Conservation (phyloP, 2,329 filamentous ascomycete genomes). For the Dothiorella sarmentorum region DNA sequence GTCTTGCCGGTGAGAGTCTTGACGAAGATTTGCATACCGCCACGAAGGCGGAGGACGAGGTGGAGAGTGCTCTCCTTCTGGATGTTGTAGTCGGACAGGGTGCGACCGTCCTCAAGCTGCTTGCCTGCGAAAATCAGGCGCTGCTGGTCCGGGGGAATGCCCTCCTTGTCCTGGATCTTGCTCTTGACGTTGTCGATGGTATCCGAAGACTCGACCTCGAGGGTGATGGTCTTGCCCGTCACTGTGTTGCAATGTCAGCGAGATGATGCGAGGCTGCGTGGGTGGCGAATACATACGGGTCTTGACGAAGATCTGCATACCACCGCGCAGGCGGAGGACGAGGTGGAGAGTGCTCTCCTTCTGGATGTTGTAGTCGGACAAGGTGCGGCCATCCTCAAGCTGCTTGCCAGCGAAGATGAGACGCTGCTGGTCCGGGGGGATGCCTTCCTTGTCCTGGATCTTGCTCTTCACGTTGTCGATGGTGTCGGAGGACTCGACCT, state of each 20-base stretch:
- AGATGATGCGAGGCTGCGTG: constrained; percentile 29
- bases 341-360: constrained; percentile 73
- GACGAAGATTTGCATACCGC: constrained; percentile 62
- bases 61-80: constrained; percentile 67
- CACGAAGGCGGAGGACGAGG: constrained; percentile 69
- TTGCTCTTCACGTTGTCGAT: constrained; percentile 97
- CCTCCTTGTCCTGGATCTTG: constrained; percentile 58
- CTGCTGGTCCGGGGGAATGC: constrained; percentile 57
- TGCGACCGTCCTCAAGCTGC: too few species aligned
- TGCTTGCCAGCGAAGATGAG: constrained; percentile 97
- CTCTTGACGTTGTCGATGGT: constrained; percentile 42
- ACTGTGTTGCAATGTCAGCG: constrained; percentile 41
- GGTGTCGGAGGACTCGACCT: constrained; percentile 73
- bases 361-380: constrained; percentile 94
- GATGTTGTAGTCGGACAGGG: constrained; percentile 56
- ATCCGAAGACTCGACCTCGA: constrained; percentile 40
- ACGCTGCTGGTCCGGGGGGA: constrained; percentile 94
- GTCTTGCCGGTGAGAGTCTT: constrained; percentile 62
- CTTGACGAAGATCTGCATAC: constrained; percentile 63
- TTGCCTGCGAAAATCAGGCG: constrained; percentile 58
- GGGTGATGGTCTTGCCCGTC: constrained; percentile 55
- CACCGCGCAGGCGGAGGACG: constrained; percentile 68
- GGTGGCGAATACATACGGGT: constrained; percentile 37
- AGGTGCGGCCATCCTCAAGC: constrained; percentile 88
- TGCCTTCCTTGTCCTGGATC: constrained; percentile 97